phyloP scores from a whole-genome alignment of 345 rosid genomes.

The Linum tenue region DNA sequence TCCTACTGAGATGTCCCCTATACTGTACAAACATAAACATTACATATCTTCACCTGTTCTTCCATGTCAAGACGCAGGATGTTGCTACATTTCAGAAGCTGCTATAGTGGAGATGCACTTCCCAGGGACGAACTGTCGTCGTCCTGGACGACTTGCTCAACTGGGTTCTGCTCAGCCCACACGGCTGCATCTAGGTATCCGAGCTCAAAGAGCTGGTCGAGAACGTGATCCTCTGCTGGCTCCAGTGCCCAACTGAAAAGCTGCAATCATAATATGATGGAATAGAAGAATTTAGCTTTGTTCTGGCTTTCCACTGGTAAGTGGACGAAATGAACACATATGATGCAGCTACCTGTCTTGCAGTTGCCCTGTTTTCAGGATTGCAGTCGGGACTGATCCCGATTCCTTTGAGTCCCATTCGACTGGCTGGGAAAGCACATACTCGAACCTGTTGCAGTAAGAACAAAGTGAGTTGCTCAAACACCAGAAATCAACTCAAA shows the following conservation, averaged over 20 bases:
- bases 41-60: not conserved
- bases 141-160: slow-evolving; percentile 37
- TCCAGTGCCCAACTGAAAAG: slow-evolving; percentile 88
- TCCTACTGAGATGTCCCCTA: slow-evolving; percentile 6
- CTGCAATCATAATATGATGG: slow-evolving; percentile 23
- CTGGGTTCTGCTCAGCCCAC: slow-evolving; percentile 69
- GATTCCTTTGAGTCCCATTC: slow-evolving; percentile 56
- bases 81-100: not conserved
- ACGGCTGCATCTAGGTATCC: slow-evolving; percentile 77
- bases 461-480: not conserved
- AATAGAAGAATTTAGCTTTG: not conserved
- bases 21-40: not conserved
- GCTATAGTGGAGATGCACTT: slow-evolving; percentile 18
- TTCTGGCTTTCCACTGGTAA: not conserved
- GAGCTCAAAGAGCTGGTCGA: slow-evolving; percentile 63
- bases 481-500: not conserved
- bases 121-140: slow-evolving; percentile 12
- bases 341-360: slow-evolving; percentile 48
- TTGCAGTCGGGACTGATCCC: slow-evolving; percentile 91
- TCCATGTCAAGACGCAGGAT: not conserved
- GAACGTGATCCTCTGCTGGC: slow-evolving; percentile 71
- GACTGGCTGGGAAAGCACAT: slow-evolving; percentile 74
- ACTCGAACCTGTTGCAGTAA: slow-evolving; percentile 50
- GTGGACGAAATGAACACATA: not conserved
- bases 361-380: slow-evolving; percentile 54